These are phyloP conservation scores for Saturnispora zaruensis DNA, from an alignment of 805 yeast genomes.

Conservation along the genomic window DNA sequence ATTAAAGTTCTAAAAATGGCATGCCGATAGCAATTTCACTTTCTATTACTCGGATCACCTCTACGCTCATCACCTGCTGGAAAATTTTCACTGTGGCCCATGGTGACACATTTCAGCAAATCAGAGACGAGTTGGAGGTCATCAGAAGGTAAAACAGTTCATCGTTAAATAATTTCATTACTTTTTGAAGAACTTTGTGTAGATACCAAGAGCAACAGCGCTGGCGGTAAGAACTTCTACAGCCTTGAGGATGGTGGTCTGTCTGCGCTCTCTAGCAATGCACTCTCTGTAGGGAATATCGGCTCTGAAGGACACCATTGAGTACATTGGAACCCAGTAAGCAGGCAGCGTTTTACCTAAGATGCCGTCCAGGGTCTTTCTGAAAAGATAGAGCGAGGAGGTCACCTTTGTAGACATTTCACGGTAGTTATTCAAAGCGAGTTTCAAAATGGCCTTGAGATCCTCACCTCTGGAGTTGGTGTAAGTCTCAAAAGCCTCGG, in stretches of 20 bases:
- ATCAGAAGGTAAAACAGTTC: not conserved
- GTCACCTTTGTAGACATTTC: slow-evolving; percentile 84
- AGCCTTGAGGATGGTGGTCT: slow-evolving; percentile 39
- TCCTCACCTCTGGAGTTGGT: slow-evolving; percentile 52
- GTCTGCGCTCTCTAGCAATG: slow-evolving; percentile 44
- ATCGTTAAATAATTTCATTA: not conserved
- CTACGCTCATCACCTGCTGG: not conserved
- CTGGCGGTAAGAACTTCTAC: slow-evolving; percentile 14
- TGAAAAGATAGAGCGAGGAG: slow-evolving; percentile 46
- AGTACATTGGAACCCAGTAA: slow-evolving; percentile 76
- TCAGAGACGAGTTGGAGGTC: not conserved
- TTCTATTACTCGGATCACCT: not conserved
- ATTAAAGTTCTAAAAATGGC: not conserved
- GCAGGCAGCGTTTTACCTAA: slow-evolving; percentile 53
- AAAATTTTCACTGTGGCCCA: not conserved
- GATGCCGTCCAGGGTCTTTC: slow-evolving; percentile 60
- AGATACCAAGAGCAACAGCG: not conserved
- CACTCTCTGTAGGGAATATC: slow-evolving; percentile 75
- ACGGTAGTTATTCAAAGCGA: slow-evolving; percentile 72
- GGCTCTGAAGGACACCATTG: slow-evolving; percentile 85
- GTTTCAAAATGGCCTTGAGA: slow-evolving; percentile 62
- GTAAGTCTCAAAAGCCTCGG: slow-evolving; percentile 46
- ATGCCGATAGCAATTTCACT: not conserved
- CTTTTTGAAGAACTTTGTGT: not conserved
- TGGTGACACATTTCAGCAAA: not conserved